Conservation (phyloP, 2,329 filamentous ascomycete genomes). For the Zasmidium cellare region DNA sequence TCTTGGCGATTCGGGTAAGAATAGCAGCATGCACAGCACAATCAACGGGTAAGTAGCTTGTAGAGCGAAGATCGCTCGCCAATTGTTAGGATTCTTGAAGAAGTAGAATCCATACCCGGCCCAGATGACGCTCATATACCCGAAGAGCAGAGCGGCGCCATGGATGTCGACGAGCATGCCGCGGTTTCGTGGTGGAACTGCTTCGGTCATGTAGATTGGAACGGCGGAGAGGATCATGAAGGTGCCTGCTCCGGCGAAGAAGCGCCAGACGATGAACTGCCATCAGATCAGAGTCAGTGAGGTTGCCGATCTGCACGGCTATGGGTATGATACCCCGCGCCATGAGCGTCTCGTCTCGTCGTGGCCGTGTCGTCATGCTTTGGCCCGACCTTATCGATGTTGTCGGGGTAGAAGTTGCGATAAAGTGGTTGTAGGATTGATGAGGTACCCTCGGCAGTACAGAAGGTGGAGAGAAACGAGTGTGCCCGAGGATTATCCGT, state of each 20-base stretch:
- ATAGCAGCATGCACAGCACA: constrained; percentile 1
- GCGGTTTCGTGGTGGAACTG: constrained; percentile 1
- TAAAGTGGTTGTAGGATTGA: too few species aligned
- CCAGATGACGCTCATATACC: constrained; percentile 7
- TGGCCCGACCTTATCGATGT: too few species aligned
- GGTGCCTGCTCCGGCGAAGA: constrained; percentile 1
- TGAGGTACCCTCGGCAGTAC: too few species aligned
- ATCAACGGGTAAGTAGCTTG: background rate
- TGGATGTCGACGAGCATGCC: constrained; percentile 6
- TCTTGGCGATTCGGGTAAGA: constrained; percentile 4
- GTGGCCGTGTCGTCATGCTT: too few species aligned
- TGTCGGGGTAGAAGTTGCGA: too few species aligned
- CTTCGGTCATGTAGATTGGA: constrained; percentile 7
- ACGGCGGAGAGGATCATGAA: constrained; percentile 5
- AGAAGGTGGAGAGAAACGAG: too few species aligned
- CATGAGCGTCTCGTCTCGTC: too few species aligned
- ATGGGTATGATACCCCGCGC: too few species aligned
- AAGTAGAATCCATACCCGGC: constrained; percentile 5
- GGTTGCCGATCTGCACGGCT: background rate
- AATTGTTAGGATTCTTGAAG: constrained; percentile 5
- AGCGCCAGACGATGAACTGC: constrained; percentile 4
- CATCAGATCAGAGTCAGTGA: background rate
- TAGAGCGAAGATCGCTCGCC: constrained; percentile 1
- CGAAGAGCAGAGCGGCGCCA: constrained; percentile 1
- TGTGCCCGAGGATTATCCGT: too few species aligned